Percentiles rank a stretch among this genome's conserved stretches.
phyloP scores from a whole-genome alignment of 2,329 filamentous ascomycete species.

The Epichloe amarillans region DNA sequence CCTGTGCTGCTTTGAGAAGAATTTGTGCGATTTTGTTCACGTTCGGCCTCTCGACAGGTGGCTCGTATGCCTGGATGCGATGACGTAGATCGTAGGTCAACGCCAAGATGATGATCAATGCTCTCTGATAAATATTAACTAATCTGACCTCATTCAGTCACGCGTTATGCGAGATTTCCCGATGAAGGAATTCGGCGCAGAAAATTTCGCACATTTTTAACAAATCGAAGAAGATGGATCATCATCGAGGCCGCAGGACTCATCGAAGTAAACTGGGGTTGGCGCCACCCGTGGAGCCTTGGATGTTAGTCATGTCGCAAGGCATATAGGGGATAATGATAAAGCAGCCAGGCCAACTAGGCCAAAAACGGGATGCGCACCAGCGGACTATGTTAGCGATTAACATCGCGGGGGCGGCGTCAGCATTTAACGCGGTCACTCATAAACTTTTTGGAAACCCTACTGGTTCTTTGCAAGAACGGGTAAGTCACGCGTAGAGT shows the following conservation, averaged over 20 bases:
- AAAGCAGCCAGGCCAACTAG: no score
- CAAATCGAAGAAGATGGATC: not conserved
- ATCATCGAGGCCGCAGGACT: not conserved
- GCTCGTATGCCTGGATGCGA: not conserved
- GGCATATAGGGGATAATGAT: no score
- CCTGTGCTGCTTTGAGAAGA: not conserved
- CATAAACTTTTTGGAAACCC: no score
- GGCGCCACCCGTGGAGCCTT: not conserved
- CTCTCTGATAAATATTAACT: not conserved
- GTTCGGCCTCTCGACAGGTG: not conserved
- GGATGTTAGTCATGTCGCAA: not conserved
- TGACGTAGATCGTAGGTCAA: not conserved
- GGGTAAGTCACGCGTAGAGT: no score
- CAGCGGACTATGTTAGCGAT: no score
- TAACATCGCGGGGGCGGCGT: no score
- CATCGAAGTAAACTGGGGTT: not conserved
- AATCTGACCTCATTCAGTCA: not conserved
- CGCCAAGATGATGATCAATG: not conserved
- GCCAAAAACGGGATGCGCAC: no score
- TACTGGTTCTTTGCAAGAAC: no score
- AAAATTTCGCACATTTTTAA: not conserved
- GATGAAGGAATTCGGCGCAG: not conserved
- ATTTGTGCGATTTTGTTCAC: not conserved
- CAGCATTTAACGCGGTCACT: no score
- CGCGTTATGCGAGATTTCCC: not conserved